These are phyloP conservation scores for Aspergillus quadricinctus DNA, from an alignment of 2,329 filamentous ascomycete genomes.

Conservation along the genomic window DNA sequence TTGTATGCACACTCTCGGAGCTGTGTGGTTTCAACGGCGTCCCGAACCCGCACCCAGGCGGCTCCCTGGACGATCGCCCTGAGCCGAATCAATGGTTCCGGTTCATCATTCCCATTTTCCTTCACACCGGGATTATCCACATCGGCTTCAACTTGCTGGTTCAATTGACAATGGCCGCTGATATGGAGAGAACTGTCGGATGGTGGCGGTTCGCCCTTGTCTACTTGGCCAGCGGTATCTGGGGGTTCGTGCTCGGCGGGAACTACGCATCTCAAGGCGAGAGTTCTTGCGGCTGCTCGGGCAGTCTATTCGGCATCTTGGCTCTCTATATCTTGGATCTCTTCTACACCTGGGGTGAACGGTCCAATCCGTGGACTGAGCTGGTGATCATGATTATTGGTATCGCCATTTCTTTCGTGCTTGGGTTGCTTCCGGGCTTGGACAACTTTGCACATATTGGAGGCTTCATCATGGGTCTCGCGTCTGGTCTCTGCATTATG, in stretches of 20 bases:
- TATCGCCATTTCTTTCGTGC: conserved; percentile 81
- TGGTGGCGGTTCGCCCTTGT: conserved; percentile 83
- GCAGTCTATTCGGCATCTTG: conserved; percentile 85
- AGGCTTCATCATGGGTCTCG: conserved; percentile 87
- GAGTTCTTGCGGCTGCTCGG: conserved; percentile 83
- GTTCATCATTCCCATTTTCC: conserved; percentile 92
- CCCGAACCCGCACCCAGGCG: conserved; percentile 55
- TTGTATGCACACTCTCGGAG: conserved; percentile 67
- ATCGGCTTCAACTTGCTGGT: conserved; percentile 94
- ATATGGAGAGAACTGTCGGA: conserved; percentile 90
- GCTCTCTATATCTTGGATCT: conserved; percentile 85
- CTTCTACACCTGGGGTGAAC: conserved; percentile 85
- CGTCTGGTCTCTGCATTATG: conserved; percentile 78
- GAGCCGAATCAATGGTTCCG: conserved; percentile 93
- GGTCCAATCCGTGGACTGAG: conserved; percentile 71
- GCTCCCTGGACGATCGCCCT: conserved; percentile 52
- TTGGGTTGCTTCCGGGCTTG: conserved; percentile 84
- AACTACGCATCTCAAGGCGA: conserved; percentile 84
- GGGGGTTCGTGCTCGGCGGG: conserved; percentile 89
- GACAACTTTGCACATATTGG: conserved; percentile 99
- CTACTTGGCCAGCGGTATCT: conserved; percentile 87
- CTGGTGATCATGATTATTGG: conserved; percentile 83
- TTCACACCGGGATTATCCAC: conserved; percentile 90
- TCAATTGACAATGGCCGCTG: conserved; percentile 81
- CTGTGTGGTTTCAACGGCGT: conserved; percentile 81